Conservation (phyloP, 2,329 filamentous ascomycete species). For the Tolypocladium tundrense region DNA sequence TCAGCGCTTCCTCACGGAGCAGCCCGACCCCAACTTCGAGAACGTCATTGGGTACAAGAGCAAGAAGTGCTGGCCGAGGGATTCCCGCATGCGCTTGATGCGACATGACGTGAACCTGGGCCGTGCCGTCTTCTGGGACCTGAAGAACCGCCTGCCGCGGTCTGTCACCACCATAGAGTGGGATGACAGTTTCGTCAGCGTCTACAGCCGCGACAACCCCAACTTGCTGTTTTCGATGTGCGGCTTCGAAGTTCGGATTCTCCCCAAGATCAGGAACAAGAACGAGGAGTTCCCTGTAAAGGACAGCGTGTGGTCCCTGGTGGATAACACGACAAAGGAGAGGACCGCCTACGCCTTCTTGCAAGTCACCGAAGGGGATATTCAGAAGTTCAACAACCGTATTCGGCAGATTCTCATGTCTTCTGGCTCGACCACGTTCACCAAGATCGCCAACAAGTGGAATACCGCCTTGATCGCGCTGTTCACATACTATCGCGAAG, state of each 20-base stretch:
- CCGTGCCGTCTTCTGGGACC: constrained; percentile 94
- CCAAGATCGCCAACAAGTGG: constrained; percentile 99
- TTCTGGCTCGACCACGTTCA: constrained; percentile 97
- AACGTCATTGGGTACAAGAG: constrained; percentile 99
- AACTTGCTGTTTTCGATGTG: constrained; percentile 97
- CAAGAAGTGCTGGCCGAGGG: constrained; percentile 98
- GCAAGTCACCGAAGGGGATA: constrained; percentile 95
- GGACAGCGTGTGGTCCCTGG: constrained; percentile 95
- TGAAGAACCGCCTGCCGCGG: constrained; percentile 91
- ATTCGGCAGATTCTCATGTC: constrained; percentile 99
- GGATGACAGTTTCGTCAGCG: constrained; percentile 97
- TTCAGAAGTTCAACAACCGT: constrained; percentile 97
- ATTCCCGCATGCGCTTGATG: constrained; percentile 97
- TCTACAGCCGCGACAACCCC: constrained; percentile 96
- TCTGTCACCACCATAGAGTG: constrained; percentile 97
- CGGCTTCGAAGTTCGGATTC: constrained; percentile 91
- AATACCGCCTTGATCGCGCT: constrained; percentile 94
- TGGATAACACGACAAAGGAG: constrained; percentile 94
- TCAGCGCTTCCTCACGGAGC: constrained; percentile 93
- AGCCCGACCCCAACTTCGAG: constrained; percentile 97
- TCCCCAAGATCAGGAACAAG: constrained; percentile 89
- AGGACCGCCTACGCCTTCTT: constrained; percentile 95
- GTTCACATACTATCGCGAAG: constrained; percentile 97
- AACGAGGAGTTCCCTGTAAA: constrained; percentile 97
- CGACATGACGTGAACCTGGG: constrained; percentile 97